These are phyloP conservation scores for Delphinella strobiligena DNA, from an alignment of 2,329 filamentous ascomycete species.

Conservation along the genomic window DNA sequence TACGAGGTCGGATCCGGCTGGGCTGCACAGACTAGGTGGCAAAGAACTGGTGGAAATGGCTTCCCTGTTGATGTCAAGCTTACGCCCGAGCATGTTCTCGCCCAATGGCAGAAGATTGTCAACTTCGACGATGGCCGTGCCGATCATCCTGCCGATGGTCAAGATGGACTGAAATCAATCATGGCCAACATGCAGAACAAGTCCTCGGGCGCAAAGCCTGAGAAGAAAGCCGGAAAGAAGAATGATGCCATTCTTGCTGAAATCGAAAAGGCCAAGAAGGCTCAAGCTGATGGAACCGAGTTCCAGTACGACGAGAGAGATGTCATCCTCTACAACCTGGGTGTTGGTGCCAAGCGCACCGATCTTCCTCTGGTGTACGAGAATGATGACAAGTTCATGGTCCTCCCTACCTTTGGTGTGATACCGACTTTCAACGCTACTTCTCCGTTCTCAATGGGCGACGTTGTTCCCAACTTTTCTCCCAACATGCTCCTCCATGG, in stretches of 20 bases:
- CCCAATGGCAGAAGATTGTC: slow-evolving; percentile 65
- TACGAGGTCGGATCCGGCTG: slow-evolving; percentile 95
- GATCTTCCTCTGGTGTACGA: slow-evolving; percentile 86
- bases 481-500: slow-evolving; percentile 99
- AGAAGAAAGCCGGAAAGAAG: slow-evolving; percentile 21
- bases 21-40: slow-evolving; percentile 87
- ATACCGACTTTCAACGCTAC: slow-evolving; percentile 85
- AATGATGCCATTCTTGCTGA: slow-evolving; percentile 57
- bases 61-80: slow-evolving; percentile 80
- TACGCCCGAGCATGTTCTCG: slow-evolving; percentile 71
- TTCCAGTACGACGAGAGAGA: slow-evolving; percentile 81
- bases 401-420: slow-evolving; percentile 88
- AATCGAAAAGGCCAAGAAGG: slow-evolving; percentile 64
- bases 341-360: slow-evolving; percentile 79
- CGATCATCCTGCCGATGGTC: slow-evolving; percentile 70
- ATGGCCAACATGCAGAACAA: slow-evolving; percentile 80
- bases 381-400: slow-evolving; percentile 82
- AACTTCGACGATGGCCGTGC: slow-evolving; percentile 80
- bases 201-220: slow-evolving; percentile 26
- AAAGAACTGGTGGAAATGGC: slow-evolving; percentile 75
- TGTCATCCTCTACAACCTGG: slow-evolving; percentile 89
- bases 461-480: slow-evolving; percentile 88
- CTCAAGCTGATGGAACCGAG: slow-evolving; percentile 59
- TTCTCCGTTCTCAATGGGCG: slow-evolving; percentile 64
- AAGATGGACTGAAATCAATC: slow-evolving; percentile 67